Conservation (phyloP, 345 rosid genomes). For the Carallia brachiata region DNA sequence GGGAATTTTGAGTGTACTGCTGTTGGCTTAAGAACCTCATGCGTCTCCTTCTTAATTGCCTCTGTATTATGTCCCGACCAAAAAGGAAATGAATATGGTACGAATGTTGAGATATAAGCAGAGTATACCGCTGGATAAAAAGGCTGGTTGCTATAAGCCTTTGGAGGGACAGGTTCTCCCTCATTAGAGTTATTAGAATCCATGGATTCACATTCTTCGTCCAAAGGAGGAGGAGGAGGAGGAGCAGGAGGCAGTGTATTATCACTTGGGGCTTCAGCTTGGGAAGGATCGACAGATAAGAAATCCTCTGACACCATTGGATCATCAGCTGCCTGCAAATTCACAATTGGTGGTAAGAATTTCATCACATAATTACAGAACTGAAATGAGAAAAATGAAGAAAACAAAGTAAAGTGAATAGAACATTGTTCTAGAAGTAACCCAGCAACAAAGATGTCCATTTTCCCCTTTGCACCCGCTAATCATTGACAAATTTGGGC, state of each 20-base stretch:
- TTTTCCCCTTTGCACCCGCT: no score
- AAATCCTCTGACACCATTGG: constrained; percentile 62
- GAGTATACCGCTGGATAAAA: constrained; percentile 34
- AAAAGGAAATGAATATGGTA: constrained; percentile 22
- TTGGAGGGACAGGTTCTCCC: constrained; percentile 50
- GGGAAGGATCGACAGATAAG: constrained; percentile 32
- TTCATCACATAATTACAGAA: constrained; percentile 1
- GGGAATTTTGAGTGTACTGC: constrained; percentile 33
- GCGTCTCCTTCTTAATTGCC: constrained; percentile 22
- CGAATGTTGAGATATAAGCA: constrained; percentile 49
- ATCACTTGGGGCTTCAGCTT: constrained; percentile 45
- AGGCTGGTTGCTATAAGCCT: constrained; percentile 42
- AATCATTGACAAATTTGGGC: no score
- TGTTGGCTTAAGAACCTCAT: constrained; percentile 34
- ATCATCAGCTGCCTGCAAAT: constrained; percentile 56
- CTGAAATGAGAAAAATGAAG: no score
- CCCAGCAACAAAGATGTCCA: no score
- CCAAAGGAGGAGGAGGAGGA: constrained; percentile 48
- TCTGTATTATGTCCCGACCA: constrained; percentile 40
- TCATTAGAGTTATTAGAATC: constrained; percentile 77
- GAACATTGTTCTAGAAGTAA: no score
- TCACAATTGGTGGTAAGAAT: background rate
- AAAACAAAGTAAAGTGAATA: no score
- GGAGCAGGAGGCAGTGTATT: constrained; percentile 32
- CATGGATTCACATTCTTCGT: constrained; percentile 90